Conservation (phyloP, 805 yeast genomes). For the Zygoascus tannicola region DNA sequence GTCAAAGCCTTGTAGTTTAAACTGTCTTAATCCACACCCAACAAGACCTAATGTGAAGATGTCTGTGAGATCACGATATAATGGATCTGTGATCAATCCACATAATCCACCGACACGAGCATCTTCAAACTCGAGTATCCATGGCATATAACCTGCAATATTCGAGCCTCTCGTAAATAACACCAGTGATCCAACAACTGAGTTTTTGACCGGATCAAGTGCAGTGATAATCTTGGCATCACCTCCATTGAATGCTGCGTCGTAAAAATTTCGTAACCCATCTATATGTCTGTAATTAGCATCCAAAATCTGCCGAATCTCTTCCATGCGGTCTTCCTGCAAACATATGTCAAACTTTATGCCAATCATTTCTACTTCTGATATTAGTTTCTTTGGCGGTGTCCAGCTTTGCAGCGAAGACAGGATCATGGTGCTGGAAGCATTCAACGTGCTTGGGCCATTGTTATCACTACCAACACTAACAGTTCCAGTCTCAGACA, state of each 20-base stretch:
- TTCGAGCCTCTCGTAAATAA: slow-evolving; percentile 36
- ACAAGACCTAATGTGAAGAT: slow-evolving; percentile 49
- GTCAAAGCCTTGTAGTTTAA: slow-evolving; percentile 29
- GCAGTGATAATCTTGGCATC: slow-evolving; percentile 44
- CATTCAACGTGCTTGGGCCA: not conserved
- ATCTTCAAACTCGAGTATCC: slow-evolving; percentile 35
- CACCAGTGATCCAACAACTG: slow-evolving; percentile 38
- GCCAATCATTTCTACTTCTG: slow-evolving; percentile 48
- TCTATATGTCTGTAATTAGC: slow-evolving; percentile 18
- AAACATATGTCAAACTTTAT: slow-evolving; percentile 48
- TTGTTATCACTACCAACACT: not conserved
- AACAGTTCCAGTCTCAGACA: not conserved
- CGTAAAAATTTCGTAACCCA: slow-evolving; percentile 20
- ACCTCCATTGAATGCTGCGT: slow-evolving; percentile 18
- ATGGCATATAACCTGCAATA: slow-evolving; percentile 42
- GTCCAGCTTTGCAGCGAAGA: slow-evolving; percentile 39
- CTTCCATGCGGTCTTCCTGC: slow-evolving; percentile 20
- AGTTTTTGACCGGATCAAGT: slow-evolving; percentile 42
- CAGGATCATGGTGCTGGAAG: slow-evolving; percentile 29
- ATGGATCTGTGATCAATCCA: slow-evolving; percentile 45
- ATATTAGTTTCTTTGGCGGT: slow-evolving; percentile 44
- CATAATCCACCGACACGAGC: slow-evolving; percentile 41
- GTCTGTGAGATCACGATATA: slow-evolving; percentile 41
- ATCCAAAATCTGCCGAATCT: slow-evolving; percentile 35
- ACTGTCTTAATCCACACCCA: slow-evolving; percentile 44